phyloP scores from a whole-genome alignment of 2,329 filamentous ascomycete species.

The Trichoderma brevicompactum region DNA sequence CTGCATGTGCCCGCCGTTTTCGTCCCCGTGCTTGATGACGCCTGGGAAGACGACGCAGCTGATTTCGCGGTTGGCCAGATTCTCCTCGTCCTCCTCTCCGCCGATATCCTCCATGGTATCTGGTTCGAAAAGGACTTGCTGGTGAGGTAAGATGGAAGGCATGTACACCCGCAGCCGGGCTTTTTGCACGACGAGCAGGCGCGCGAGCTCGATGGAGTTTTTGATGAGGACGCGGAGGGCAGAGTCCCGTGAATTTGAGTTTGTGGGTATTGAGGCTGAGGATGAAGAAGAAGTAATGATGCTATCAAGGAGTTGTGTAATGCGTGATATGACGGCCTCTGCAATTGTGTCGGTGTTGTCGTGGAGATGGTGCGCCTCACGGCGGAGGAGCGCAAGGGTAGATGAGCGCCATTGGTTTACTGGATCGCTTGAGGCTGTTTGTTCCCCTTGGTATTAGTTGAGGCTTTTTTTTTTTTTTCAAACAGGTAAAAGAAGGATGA shows the following conservation, averaged over 20 bases:
- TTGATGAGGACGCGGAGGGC: slow-evolving; percentile 57
- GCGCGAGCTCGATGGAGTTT: slow-evolving; percentile 60
- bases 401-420: slow-evolving; percentile 69
- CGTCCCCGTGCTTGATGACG: slow-evolving; percentile 67
- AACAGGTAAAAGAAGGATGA: neutral
- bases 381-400: slow-evolving; percentile 64
- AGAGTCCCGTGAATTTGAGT: slow-evolving; percentile 50
- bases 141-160: slow-evolving; percentile 58
- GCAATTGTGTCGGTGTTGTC: slow-evolving; percentile 50
- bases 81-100: slow-evolving; percentile 64
- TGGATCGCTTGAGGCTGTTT: slow-evolving; percentile 52
- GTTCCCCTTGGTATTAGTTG: neutral
- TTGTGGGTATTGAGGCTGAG: slow-evolving; percentile 4
- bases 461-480: neutral
- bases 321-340: slow-evolving; percentile 50
- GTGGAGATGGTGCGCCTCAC: slow-evolving; percentile 55
- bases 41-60: slow-evolving; percentile 67
- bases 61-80: slow-evolving; percentile 56
- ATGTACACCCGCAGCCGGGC: slow-evolving; percentile 61
- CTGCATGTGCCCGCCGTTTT: slow-evolving; percentile 64
- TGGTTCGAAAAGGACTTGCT: slow-evolving; percentile 59
- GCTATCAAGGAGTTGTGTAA: slow-evolving; percentile 55
- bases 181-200: slow-evolving; percentile 61
- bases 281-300: slow-evolving; percentile 47
- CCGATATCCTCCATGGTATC: slow-evolving; percentile 69